phyloP scores from a whole-genome alignment of 768 basidiomycete genomes.

The Albatrellus ellisii region DNA sequence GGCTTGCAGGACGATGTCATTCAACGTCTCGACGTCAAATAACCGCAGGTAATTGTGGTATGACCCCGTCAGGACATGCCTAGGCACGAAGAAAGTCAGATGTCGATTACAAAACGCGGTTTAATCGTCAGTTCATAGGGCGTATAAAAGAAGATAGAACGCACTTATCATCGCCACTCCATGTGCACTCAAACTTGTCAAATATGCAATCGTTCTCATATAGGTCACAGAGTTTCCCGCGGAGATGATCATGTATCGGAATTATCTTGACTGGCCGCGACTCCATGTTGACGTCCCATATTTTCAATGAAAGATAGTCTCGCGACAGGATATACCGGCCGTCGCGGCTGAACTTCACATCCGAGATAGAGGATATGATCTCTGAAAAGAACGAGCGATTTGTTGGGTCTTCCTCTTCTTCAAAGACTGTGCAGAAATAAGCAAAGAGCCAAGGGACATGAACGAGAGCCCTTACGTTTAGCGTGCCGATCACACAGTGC shows the following conservation, averaged over 20 bases:
- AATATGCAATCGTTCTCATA: constrained; percentile 99
- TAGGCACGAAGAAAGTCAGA: constrained; percentile 20
- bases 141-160: constrained; percentile 28
- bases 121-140: constrained; percentile 5
- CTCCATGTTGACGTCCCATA: constrained; percentile 99
- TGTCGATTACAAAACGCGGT: neutral
- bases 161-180: constrained; percentile 91
- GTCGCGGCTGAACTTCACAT: constrained; percentile 97
- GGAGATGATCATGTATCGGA: constrained; percentile 94
- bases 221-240: constrained; percentile 93
- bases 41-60: constrained; percentile 99
- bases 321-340: constrained; percentile 94
- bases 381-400: constrained; percentile 99
- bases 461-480: constrained; percentile 58
- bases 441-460: neutral
- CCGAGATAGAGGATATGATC: constrained; percentile 98
- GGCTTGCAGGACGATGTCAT: constrained; percentile 90
- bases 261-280: constrained; percentile 92
- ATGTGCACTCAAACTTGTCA: constrained; percentile 98
- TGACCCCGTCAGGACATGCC: constrained; percentile 95
- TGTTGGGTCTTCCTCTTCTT: constrained; percentile 96
- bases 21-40: constrained; percentile 79
- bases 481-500: constrained; percentile 93
- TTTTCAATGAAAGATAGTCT: constrained; percentile 95
- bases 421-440: constrained; percentile 55